Evolutionary conservation across 2,329 filamentous ascomycete species (phyloP).

Genomic region (Alternaria dauci): DNA sequence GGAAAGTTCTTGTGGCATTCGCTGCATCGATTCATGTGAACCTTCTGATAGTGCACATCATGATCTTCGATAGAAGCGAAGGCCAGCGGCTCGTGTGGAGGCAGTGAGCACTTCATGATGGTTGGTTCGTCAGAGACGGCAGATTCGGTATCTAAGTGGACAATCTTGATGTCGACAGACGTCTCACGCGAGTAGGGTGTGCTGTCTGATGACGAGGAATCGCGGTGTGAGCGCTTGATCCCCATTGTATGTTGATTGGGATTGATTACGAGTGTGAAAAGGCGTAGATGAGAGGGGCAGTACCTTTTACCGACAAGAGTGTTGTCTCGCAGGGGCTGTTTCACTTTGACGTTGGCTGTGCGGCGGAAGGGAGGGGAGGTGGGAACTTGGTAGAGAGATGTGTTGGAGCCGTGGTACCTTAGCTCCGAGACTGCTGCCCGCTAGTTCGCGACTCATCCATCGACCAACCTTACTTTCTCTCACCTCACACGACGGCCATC

Average conservation of each 20-base stretch:
- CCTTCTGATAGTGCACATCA: constrained; percentile 83
- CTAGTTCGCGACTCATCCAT: constrained; percentile 23
- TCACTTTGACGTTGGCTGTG: constrained; percentile 5
- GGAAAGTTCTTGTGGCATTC: constrained; percentile 91
- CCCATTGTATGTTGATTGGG: constrained; percentile 55
- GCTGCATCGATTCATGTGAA: constrained; percentile 83
- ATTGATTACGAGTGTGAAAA: constrained; percentile 20
- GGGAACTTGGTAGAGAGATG: neutral
- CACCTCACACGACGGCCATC: constrained; percentile 21
- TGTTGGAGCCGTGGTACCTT: constrained; percentile 11
- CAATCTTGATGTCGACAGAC: constrained; percentile 52
- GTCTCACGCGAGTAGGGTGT: constrained; percentile 40
- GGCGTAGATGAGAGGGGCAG: constrained; percentile 30
- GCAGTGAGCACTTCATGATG: constrained; percentile 81
- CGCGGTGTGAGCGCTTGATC: constrained; percentile 66
- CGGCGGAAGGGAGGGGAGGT: neutral
- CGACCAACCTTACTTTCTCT: constrained; percentile 20
- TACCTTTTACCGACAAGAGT: constrained; percentile 35
- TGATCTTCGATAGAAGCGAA: constrained; percentile 83
- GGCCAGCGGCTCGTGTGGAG: constrained; percentile 76
- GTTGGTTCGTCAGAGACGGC: constrained; percentile 41
- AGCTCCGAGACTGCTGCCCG: constrained; percentile 15
- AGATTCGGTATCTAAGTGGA: constrained; percentile 63
- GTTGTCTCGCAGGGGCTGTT: constrained; percentile 16
- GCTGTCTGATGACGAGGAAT: constrained; percentile 55